These are phyloP conservation scores for Plasmodium sp. DNA, from an alignment of 169 alveolate genomes.

Conservation along the genomic window DNA sequence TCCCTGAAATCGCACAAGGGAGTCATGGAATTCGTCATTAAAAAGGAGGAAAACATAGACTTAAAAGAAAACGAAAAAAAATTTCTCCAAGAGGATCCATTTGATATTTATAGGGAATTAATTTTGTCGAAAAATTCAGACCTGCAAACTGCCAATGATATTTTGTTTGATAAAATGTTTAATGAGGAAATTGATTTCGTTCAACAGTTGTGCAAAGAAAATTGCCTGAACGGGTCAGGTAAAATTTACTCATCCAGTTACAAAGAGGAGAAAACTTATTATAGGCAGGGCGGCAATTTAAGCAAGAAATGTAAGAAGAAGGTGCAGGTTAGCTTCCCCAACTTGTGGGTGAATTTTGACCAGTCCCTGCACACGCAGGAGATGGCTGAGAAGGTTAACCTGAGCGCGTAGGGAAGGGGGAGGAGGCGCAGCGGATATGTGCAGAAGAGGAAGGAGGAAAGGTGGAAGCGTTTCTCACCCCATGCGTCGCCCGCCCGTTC, in stretches of 20 bases:
- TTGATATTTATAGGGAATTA: conserved; percentile 48
- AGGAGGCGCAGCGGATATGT: not conserved
- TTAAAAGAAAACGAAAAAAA: not conserved
- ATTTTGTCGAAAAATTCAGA: conserved; percentile 44
- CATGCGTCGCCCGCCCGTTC: not conserved
- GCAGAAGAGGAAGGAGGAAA: not conserved
- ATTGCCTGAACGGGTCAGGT: conserved; percentile 11
- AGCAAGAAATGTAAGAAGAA: not conserved
- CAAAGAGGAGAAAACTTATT: not conserved
- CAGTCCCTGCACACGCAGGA: conserved; percentile 24
- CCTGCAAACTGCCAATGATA: not conserved
- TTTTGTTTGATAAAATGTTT: conserved; percentile 60
- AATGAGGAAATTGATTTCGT: conserved; percentile 66
- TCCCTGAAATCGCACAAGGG: conserved; percentile 56
- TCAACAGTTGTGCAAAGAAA: conserved; percentile 43
- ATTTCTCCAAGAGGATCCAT: conserved; percentile 3
- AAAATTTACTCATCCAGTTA: not conserved
- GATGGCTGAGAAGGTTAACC: conserved; percentile 45
- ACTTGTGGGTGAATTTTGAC: conserved; percentile 59
- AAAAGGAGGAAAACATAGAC: conserved; percentile 1
- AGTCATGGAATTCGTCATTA: conserved; percentile 31
- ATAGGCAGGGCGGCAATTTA: not conserved
- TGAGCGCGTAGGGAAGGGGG: conserved; percentile 19
- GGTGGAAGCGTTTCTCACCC: not conserved
- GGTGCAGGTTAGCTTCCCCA: not conserved